Percentiles rank a stretch among this genome's conserved stretches.
Evolutionary conservation across 108 stramenopile species (phyloP).

Genomic region (Skeletonema marinoi): DNA sequence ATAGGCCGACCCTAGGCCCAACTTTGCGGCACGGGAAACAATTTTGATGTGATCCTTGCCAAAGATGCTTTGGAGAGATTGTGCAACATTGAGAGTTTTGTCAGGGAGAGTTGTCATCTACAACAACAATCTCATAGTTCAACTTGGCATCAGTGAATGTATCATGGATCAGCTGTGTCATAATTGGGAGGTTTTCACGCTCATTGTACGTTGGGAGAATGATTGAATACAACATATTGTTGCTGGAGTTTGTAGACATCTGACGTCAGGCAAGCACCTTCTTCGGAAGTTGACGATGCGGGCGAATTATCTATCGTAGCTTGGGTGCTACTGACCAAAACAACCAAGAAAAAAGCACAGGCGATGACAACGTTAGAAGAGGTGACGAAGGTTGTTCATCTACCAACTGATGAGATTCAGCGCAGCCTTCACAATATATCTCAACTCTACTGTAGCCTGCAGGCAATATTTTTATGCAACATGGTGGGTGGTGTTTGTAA

Average conservation of each 20-base stretch:
- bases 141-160: slow-evolving; percentile 68
- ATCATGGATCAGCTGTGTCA: slow-evolving; percentile 87
- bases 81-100: slow-evolving; percentile 91
- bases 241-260: slow-evolving; percentile 1
- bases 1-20: slow-evolving; percentile 97
- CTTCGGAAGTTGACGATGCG: background rate
- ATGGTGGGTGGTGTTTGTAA: no score
- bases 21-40: slow-evolving; percentile 89
- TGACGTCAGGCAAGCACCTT: background rate
- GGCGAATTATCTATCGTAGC: background rate
- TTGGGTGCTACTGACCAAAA: background rate
- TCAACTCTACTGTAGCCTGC: no score
- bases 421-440: no score
- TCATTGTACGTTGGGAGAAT: slow-evolving; percentile 99
- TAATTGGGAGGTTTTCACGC: slow-evolving; percentile 95
- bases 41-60: slow-evolving; percentile 80
- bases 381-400: background rate
- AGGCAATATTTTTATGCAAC: no score
- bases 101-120: slow-evolving; percentile 97
- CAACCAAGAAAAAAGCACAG: background rate
- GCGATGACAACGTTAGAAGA: background rate
- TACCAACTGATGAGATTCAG: background rate
- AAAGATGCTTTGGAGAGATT: slow-evolving; percentile 83
- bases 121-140: slow-evolving; percentile 93
- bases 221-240: slow-evolving; percentile 85